Evolutionary conservation across 768 basidiomycete species (phyloP).

Genomic region (Polyporus arcularius): DNA sequence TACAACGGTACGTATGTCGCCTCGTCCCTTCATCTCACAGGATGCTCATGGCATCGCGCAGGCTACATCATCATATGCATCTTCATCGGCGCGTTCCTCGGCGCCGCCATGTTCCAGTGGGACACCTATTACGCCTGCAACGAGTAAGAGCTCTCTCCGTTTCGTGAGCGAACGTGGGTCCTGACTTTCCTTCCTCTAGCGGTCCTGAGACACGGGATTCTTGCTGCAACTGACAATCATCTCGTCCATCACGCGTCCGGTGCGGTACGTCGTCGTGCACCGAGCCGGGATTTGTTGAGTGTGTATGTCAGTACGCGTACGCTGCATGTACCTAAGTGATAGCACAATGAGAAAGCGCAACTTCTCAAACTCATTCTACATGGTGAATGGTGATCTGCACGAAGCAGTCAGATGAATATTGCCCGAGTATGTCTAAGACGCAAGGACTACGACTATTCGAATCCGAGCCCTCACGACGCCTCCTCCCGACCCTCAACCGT

Average conservation of each 20-base stretch:
- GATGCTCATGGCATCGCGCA: background rate
- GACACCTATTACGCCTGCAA: background rate
- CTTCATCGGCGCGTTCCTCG: constrained; percentile 2
- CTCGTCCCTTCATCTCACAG: no score
- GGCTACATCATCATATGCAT: constrained; percentile 5
- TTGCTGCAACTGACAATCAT: background rate
- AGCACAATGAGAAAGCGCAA: no score
- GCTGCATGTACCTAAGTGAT: no score
- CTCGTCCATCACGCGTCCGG: no score
- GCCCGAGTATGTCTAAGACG: no score
- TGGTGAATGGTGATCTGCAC: no score
- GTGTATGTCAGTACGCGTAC: no score
- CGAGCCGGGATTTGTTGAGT: no score
- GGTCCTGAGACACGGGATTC: background rate
- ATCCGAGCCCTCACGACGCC: background rate
- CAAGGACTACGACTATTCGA: background rate
- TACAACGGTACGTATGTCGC: background rate
- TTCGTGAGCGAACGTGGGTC: background rate
- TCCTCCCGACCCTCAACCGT: background rate
- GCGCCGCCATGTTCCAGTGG: background rate
- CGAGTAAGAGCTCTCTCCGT: background rate
- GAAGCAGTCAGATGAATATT: no score
- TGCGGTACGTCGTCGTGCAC: no score
- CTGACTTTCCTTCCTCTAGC: background rate
- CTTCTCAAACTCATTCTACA: no score